phyloP scores from a whole-genome alignment of 1,284 basidiomycete species.

The Ganoderma resinaceum region DNA sequence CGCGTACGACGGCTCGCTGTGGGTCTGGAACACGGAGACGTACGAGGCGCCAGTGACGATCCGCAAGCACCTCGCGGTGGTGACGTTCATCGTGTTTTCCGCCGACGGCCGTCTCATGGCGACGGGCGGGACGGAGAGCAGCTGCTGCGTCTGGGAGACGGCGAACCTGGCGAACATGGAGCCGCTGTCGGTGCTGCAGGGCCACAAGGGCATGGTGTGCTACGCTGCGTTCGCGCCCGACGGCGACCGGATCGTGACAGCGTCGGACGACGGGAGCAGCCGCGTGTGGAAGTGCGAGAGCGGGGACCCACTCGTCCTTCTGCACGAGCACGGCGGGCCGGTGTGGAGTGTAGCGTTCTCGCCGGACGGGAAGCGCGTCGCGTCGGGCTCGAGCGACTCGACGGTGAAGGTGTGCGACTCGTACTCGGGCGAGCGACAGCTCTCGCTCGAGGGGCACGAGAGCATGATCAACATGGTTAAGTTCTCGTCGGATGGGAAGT shows the following conservation, averaged over 20 bases:
- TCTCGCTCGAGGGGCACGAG: constrained; percentile 28
- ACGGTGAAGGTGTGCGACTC: constrained; percentile 19
- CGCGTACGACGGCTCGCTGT: constrained; percentile 31
- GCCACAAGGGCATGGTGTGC: constrained; percentile 29
- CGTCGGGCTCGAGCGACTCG: constrained; percentile 28
- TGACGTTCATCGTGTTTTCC: constrained; percentile 36
- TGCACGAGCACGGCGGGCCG: constrained; percentile 11
- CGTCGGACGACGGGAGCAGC: constrained; percentile 28
- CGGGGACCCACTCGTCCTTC: constrained; percentile 11
- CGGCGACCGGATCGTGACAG: constrained; percentile 32
- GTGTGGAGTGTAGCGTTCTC: constrained; percentile 22
- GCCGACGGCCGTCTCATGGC: constrained; percentile 27
- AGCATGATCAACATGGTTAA: constrained; percentile 26
- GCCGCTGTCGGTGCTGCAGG: constrained; percentile 17
- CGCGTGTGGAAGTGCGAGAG: constrained; percentile 27
- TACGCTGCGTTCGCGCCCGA: constrained; percentile 35
- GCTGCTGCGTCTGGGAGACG: constrained; percentile 31
- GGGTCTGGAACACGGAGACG: constrained; percentile 35
- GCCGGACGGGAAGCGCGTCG: constrained; percentile 23
- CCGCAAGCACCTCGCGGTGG: constrained; percentile 25
- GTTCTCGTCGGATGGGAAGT: constrained; percentile 32
- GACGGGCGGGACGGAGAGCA: constrained; percentile 30
- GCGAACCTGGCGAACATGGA: constrained; percentile 7
- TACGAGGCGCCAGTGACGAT: constrained; percentile 14
- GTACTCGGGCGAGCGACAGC: constrained; percentile 30